These are phyloP conservation scores for Penicillium psychrosexuale DNA, from an alignment of 2,329 filamentous ascomycete genomes.

Conservation along the genomic window DNA sequence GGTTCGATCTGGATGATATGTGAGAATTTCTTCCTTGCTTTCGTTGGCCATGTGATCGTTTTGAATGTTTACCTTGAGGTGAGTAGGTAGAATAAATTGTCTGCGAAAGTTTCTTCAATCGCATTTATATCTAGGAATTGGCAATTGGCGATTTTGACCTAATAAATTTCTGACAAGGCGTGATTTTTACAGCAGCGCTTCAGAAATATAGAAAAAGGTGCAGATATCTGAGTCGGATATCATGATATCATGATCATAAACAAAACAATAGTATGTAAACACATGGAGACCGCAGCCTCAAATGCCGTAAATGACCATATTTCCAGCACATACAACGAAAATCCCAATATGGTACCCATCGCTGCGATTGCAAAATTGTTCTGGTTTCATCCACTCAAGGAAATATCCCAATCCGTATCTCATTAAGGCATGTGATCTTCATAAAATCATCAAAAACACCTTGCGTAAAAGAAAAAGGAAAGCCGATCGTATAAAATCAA, in stretches of 20 bases:
- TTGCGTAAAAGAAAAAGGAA: constrained; percentile 1
- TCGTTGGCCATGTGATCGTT: background rate
- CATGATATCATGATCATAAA: background rate
- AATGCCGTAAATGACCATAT: background rate
- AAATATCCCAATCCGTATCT: constrained; percentile 8
- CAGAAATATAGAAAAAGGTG: too few relatives aligned
- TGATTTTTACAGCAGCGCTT: too few relatives aligned
- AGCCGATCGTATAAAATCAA: background rate
- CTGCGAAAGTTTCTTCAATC: background rate
- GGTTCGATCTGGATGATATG: constrained; percentile 2
- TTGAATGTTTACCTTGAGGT: background rate
- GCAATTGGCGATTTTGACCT: too few relatives aligned
- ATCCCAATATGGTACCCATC: background rate
- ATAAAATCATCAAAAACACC: constrained; percentile 10
- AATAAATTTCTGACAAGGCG: too few relatives aligned
- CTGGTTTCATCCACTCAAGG: background rate
- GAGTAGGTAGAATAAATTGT: background rate
- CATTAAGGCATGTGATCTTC: constrained; percentile 18
- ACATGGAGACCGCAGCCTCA: background rate
- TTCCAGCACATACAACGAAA: background rate
- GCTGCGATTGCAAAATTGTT: background rate
- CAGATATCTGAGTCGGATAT: background rate
- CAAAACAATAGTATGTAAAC: background rate
- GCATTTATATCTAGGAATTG: background rate
- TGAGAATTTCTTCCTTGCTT: background rate